Evolutionary conservation across 2,329 filamentous ascomycete genomes (phyloP).

Genomic region (Dothiorella sarmentorum): DNA sequence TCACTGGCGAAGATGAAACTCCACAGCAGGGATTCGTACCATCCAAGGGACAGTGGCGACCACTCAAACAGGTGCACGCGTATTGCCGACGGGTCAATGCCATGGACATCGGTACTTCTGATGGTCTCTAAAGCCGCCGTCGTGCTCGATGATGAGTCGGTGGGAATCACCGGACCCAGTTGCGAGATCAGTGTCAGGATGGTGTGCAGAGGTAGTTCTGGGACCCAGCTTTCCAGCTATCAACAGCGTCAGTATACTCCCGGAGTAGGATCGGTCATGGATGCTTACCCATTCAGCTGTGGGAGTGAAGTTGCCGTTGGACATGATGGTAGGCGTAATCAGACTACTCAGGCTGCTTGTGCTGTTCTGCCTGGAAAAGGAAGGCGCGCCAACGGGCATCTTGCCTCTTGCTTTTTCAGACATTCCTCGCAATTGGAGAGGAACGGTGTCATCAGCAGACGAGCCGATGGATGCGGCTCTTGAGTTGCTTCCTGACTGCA

Average conservation of each 20-base stretch:
- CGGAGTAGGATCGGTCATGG: background rate
- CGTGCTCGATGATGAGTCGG: conserved; percentile 40
- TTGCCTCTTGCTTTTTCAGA: conserved; percentile 97
- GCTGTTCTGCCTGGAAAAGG: conserved; percentile 87
- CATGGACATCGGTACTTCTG: conserved; percentile 60
- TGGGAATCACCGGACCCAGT: conserved; percentile 51
- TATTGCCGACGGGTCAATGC: conserved; percentile 70
- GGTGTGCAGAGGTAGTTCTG: conserved; percentile 83
- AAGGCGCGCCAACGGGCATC: conserved; percentile 78
- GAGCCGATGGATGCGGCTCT: conserved; percentile 67
- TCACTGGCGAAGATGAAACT: conserved; percentile 87
- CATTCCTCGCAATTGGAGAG: conserved; percentile 82
- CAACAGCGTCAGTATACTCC: conserved; percentile 23
- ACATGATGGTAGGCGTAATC: conserved; percentile 55
- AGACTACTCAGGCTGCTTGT: conserved; percentile 73
- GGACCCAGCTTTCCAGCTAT: conserved; percentile 88
- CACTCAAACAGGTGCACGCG: conserved; percentile 90
- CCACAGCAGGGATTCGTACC: conserved; percentile 96
- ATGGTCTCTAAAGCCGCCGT: conserved; percentile 49
- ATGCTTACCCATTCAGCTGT: conserved; percentile 66
- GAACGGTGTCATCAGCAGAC: conserved; percentile 72
- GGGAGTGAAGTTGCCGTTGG: conserved; percentile 67
- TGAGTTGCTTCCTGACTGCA: conserved; percentile 42
- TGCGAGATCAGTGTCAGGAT: conserved; percentile 71
- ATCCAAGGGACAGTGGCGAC: conserved; percentile 84